phyloP scores from a whole-genome alignment of 2,329 filamentous ascomycete genomes.

The Colletotrichum tropicicola region DNA sequence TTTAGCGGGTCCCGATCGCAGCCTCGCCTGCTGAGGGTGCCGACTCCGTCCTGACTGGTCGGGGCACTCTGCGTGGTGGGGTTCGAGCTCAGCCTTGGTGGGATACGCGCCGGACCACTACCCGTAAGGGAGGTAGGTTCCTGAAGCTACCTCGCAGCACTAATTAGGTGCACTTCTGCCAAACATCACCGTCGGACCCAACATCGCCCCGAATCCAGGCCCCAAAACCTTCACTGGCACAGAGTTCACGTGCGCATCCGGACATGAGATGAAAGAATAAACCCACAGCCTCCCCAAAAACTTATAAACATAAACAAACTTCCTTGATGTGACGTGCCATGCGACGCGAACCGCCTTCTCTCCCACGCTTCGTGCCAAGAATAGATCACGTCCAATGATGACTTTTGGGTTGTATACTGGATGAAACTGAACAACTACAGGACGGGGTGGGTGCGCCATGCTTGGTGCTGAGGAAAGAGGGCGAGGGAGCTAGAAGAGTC shows the following conservation, averaged over 20 bases:
- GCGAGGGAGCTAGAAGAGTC: not conserved
- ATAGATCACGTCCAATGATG: not conserved
- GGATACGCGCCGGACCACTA: no score
- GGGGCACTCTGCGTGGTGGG: not conserved
- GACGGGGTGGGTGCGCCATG: no score
- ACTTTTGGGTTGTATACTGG: not conserved
- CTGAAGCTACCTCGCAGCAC: no score
- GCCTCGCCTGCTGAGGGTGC: not conserved
- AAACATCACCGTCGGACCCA: no score
- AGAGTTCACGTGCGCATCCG: not conserved
- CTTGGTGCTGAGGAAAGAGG: no score
- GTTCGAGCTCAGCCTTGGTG: not conserved
- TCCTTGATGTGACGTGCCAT: not conserved
- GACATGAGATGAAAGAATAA: not conserved
- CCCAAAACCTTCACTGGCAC: no score
- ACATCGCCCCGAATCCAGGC: no score
- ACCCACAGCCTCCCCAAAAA: no score
- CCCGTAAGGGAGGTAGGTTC: no score
- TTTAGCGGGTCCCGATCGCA: not conserved
- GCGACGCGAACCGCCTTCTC: not conserved
- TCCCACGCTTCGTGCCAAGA: not conserved
- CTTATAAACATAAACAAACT: not conserved
- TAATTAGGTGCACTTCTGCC: no score
- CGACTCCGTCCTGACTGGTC: not conserved
- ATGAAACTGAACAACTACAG: not conserved